Conservation (phyloP, 2,329 filamentous ascomycete genomes). For the Alternaria tenuissima region DNA sequence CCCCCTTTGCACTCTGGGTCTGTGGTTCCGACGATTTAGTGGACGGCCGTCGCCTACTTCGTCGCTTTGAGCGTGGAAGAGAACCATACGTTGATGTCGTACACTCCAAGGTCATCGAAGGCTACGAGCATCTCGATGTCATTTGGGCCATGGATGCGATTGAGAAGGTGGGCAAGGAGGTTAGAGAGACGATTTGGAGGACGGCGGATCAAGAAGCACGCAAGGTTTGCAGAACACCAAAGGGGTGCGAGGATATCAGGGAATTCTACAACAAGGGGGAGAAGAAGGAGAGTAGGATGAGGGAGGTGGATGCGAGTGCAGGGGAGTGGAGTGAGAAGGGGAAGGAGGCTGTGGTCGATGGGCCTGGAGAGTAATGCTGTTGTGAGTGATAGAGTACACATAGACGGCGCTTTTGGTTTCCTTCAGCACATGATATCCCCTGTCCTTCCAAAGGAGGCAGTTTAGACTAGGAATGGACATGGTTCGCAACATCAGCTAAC, state of each 20-base stretch:
- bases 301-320: constrained; percentile 37
- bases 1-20: constrained; percentile 89
- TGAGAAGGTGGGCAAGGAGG: constrained; percentile 81
- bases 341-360: constrained; percentile 36
- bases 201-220: constrained; percentile 68
- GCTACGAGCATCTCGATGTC: constrained; percentile 90
- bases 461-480: constrained; percentile 1
- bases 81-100: constrained; percentile 85
- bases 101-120: constrained; percentile 81
- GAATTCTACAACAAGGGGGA: constrained; percentile 35
- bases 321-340: constrained; percentile 46
- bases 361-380: constrained; percentile 30
- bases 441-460: not conserved
- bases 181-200: constrained; percentile 84
- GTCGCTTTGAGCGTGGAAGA: constrained; percentile 75
- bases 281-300: constrained; percentile 27
- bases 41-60: constrained; percentile 77
- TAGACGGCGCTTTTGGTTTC: not conserved
- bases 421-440: constrained; percentile 5
- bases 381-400: constrained; percentile 17
- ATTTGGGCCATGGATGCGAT: constrained; percentile 93
- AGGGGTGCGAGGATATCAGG: constrained; percentile 64
- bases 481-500: not conserved
- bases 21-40: constrained; percentile 84
- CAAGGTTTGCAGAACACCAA: constrained; percentile 68